Evolutionary conservation across 345 rosid genomes (phyloP), one percentile per base, ranked within the genome.

Genomic region (Nephelium lappaceum): DNA sequence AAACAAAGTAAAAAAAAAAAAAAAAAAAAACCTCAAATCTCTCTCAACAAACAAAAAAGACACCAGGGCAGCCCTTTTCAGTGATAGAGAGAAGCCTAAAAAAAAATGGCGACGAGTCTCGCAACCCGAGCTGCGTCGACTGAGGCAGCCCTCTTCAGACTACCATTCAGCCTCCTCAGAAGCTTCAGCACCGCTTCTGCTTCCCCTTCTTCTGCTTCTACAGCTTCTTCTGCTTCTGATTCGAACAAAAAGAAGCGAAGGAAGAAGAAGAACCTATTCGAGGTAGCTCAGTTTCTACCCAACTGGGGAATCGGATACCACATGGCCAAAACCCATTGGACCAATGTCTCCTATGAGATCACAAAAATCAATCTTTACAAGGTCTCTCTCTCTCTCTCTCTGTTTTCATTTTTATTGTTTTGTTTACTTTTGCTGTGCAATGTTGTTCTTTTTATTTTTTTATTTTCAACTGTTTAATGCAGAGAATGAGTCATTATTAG

Each of bases 251-350:
- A 87, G 2, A 91, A 84, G 83, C 84, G 90, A 66, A 93, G 77
- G 67, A 97, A 88, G 95, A 94, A 89, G 93, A 96, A 94, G 90
- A 97, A 97, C 80, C 78, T 97, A n/a, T 88, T 94, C 84, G 98
- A 97, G 78, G 98, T 94, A 11, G 96, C 93, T 72, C 98, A 92
- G 88, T 94, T 93, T 75, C 83, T 97, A 72, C 98, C 99, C 61
- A 89, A 92, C 49, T 93, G 98, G 98, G 99, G 99, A 21, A 77
- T 93, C 63, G 98, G 98, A 4, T 97, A 90, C 81, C 95, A 93
- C 83, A 83, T 93, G 96, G 97, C 99, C 45, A 94, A 97, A 87
- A 87, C 93, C 72, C 99, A 97, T 81, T 94, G 99, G 99, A 73
- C 65, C n/a, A 89, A 85, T 53, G 88, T 97, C 68, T 92, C 96